phyloP scores from a whole-genome alignment of 805 yeast species.

The Candida nitratophila region DNA sequence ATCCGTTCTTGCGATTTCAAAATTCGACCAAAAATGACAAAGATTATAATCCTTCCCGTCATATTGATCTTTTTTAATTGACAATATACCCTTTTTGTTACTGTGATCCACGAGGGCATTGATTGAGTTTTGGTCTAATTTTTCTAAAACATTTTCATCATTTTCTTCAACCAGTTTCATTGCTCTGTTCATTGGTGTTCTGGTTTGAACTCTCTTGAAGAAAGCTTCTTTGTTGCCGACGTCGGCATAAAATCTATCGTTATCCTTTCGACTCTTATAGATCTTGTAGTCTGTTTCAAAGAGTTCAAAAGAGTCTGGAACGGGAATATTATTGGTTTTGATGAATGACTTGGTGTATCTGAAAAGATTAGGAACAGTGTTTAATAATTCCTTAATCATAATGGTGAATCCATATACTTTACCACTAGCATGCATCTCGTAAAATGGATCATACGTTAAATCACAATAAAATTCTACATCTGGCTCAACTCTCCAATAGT shows the following conservation, averaged over 20 bases:
- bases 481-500: slow-evolving; percentile 98
- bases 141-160: slow-evolving; percentile 7
- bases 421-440: slow-evolving; percentile 60
- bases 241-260: slow-evolving; percentile 23
- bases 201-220: slow-evolving; percentile 17
- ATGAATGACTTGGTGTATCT: slow-evolving; percentile 63
- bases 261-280: slow-evolving; percentile 22
- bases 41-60: slow-evolving; percentile 64
- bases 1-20: slow-evolving; percentile 82
- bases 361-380: slow-evolving; percentile 79
- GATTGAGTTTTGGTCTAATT: slow-evolving; percentile 26
- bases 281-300: slow-evolving; percentile 40
- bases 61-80: slow-evolving; percentile 45
- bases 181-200: slow-evolving; percentile 20
- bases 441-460: slow-evolving; percentile 84
- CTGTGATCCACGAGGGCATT: slow-evolving; percentile 33
- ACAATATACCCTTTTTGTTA: slow-evolving; percentile 23
- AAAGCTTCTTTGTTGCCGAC: slow-evolving; percentile 18
- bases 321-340: slow-evolving; percentile 35
- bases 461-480: slow-evolving; percentile 88
- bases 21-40: slow-evolving; percentile 91
- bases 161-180: slow-evolving; percentile 5
- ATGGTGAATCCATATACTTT: slow-evolving; percentile 86
- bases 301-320: slow-evolving; percentile 65
- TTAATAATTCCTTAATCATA: slow-evolving; percentile 66